These are phyloP conservation scores for Rhytidhysteron rufulum DNA, from an alignment of 2,329 filamentous ascomycete genomes.

Conservation along the genomic window DNA sequence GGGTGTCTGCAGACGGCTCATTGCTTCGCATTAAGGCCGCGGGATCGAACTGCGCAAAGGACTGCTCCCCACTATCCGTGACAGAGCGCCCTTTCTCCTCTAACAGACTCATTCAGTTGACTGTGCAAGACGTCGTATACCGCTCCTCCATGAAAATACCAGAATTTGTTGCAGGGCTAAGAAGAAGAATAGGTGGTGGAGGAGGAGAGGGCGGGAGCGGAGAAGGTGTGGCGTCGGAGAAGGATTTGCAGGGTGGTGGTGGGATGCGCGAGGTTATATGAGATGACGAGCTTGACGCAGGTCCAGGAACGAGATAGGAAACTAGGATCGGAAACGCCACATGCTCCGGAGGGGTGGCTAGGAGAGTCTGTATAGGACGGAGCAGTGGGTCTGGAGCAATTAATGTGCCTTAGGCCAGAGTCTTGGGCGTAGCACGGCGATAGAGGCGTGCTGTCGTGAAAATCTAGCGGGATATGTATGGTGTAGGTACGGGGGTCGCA, in stretches of 20 bases:
- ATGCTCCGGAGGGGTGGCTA: conserved; percentile 1
- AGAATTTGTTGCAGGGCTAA: neutral
- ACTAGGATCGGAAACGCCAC: neutral
- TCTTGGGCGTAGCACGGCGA: neutral
- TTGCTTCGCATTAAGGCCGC: conserved; percentile 42
- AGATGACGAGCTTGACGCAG: neutral
- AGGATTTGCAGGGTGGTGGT: neutral
- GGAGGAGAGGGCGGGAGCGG: neutral
- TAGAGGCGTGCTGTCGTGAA: neutral
- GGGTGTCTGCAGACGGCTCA: conserved; percentile 29
- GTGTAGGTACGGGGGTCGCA: neutral
- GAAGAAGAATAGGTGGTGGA: neutral
- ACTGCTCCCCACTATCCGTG: conserved; percentile 28
- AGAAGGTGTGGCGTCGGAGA: neutral
- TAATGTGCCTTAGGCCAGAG: neutral
- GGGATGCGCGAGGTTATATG: neutral
- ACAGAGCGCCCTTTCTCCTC: conserved; percentile 28
- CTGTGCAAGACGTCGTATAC: neutral
- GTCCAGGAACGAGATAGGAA: neutral
- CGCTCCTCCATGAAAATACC: neutral
- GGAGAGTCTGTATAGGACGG: too few relatives aligned
- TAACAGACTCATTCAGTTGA: conserved; percentile 36
- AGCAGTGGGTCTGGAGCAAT: neutral
- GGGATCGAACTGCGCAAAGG: conserved; percentile 22
- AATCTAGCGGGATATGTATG: neutral